Evolutionary conservation across 2,329 filamentous ascomycete genomes (phyloP).

Genomic region (Coniochaeta hoffmannii): DNA sequence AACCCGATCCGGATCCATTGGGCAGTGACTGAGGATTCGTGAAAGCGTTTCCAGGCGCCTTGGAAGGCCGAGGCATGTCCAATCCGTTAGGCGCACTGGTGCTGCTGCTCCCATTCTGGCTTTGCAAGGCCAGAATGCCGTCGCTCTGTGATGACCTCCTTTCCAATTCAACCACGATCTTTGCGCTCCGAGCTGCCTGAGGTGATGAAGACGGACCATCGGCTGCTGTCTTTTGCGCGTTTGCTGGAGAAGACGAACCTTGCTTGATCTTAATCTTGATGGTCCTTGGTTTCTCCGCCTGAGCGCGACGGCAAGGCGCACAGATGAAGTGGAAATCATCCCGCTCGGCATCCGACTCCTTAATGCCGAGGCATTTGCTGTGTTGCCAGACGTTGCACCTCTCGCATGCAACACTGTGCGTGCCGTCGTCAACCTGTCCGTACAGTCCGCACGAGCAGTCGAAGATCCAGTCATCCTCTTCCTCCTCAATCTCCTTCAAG

Average conservation of each 20-base stretch:
- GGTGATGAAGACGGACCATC: slow-evolving; percentile 5
- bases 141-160: slow-evolving; percentile 11
- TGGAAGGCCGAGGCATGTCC: not conserved
- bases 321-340: slow-evolving; percentile 88
- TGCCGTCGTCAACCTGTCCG: slow-evolving; percentile 89
- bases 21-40: slow-evolving; percentile 14
- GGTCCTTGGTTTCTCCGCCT: slow-evolving; percentile 44
- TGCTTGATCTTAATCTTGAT: slow-evolving; percentile 46
- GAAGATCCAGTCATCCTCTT: slow-evolving; percentile 85
- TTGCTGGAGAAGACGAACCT: slow-evolving; percentile 16
- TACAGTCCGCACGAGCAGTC: slow-evolving; percentile 89
- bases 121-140: not conserved
- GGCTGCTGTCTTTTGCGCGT: slow-evolving; percentile 8
- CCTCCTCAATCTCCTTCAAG: slow-evolving; percentile 58
- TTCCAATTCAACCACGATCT: slow-evolving; percentile 17
- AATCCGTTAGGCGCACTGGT: not conserved
- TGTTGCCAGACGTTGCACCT: slow-evolving; percentile 95
- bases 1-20: slow-evolving; percentile 20
- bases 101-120: not conserved
- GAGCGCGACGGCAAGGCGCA: slow-evolving; percentile 63
- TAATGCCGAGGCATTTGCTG: slow-evolving; percentile 81
- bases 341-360: slow-evolving; percentile 69
- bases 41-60: not conserved
- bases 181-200: slow-evolving; percentile 12
- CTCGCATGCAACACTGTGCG: slow-evolving; percentile 90